Percentiles rank a stretch among this genome's conserved stretches.
These are phyloP conservation scores for Phytophthora nicotianae DNA, from an alignment of 352 stramenopile genomes.

Conservation along the genomic window DNA sequence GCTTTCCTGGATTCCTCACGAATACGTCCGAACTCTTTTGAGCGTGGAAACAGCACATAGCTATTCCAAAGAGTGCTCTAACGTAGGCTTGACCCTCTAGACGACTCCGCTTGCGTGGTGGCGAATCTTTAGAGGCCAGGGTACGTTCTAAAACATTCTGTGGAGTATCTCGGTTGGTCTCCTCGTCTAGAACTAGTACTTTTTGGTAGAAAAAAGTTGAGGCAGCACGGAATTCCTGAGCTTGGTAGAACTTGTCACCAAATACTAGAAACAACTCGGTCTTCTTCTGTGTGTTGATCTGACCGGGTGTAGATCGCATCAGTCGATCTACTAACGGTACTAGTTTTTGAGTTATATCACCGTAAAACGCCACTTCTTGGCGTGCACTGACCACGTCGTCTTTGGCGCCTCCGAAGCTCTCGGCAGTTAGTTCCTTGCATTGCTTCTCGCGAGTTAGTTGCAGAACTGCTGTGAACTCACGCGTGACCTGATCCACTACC, in stretches of 20 bases:
- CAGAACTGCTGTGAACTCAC: constrained; percentile 50
- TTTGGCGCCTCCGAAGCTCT: constrained; percentile 3
- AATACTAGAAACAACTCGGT: constrained; percentile 45
- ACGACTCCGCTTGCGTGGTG: background rate
- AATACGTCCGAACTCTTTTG: constrained; percentile 41
- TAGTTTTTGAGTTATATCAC: constrained; percentile 47
- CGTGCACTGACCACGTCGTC: constrained; percentile 19
- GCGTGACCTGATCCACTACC: constrained; percentile 57
- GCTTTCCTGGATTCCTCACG: constrained; percentile 50
- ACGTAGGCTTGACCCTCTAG: constrained; percentile 42
- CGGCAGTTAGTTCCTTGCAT: constrained; percentile 3
- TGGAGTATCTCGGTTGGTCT: background rate
- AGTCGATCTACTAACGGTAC: constrained; percentile 40
- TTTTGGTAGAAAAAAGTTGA: constrained; percentile 57
- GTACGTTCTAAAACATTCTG: constrained; percentile 17
- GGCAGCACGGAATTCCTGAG: constrained; percentile 53
- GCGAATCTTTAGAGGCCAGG: constrained; percentile 2
- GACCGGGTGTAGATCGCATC: constrained; percentile 29
- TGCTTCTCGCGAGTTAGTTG: constrained; percentile 46
- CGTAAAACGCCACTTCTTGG: constrained; percentile 50
- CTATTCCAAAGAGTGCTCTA: constrained; percentile 48
- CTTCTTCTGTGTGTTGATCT: constrained; percentile 47
- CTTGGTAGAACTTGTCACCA: constrained; percentile 54
- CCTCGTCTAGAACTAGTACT: constrained; percentile 31
- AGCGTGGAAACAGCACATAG: constrained; percentile 47